Evolutionary conservation across 176 grass and related monocot species (phyloP), one percentile per base, ranked within the genome.

Genomic region (Juncus effusus): DNA sequence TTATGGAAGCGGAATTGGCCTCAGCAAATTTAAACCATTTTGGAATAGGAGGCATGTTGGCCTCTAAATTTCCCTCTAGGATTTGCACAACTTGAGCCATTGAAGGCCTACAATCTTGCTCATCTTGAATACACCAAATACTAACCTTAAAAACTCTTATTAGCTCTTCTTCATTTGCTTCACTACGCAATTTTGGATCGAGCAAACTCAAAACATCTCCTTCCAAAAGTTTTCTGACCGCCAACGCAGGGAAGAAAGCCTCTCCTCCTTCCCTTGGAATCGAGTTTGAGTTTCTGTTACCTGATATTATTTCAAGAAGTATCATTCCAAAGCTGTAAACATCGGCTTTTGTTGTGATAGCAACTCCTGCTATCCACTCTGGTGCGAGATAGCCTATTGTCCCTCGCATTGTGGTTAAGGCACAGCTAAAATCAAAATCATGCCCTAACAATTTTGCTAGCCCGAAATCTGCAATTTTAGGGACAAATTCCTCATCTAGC

Each of bases 381-480:
- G n/a, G n/a, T n/a, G n/a, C n/a, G n/a, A n/a, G n/a, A n/a, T n/a
- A n/a, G n/a, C n/a, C n/a, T n/a, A n/a, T n/a, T n/a, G 78, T 81
- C 15, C 83, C 83, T 42, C 74, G 67, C 14, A 72, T 57, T 2
- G 67, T 86, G 4, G 74, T 86, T 45, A 81, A 54, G 3, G 45
- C 83, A 0, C 19, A 7, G 3, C 50, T 81, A n/a, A n/a, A n/a
- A n/a, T n/a, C n/a, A 45, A 77, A 69, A 1, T 86, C 67, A 11
- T 40, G 40, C 6, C 60, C 62, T 9, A 79, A 42, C 67, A 84
- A 75, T 45, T 85, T 80, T 10, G 82, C 73, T 77, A 85, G 63
- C 2, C 82, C 77, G 40, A 85, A 85, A 67, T 85, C 82, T 0
- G 77, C 72, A 47, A 85, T 85, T 65, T 85, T 85, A 4, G 77